These are phyloP conservation scores for Bremia lactucae DNA, from an alignment of 352 stramenopile species.

Conservation along the genomic window DNA sequence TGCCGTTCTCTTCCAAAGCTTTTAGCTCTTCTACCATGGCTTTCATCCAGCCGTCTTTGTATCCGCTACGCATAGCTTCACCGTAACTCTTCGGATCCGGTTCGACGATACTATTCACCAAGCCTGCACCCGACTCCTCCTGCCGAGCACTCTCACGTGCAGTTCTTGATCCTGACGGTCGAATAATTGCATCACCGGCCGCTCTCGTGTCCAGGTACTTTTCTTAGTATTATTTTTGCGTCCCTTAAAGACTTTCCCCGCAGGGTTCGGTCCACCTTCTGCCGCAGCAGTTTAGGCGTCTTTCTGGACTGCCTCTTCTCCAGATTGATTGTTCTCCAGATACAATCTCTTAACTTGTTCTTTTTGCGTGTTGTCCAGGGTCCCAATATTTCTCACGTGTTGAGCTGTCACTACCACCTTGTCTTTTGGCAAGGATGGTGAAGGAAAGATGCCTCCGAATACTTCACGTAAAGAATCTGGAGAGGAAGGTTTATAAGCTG, in stretches of 20 bases:
- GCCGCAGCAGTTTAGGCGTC: too few species aligned
- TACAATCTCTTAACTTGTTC: neutral
- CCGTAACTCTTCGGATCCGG: neutral
- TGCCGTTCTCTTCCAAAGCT: neutral
- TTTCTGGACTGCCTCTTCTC: too few species aligned
- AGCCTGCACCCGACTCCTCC: neutral
- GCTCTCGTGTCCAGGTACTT: neutral
- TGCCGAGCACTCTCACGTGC: neutral
- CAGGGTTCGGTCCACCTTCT: too few species aligned
- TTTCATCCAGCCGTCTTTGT: neutral
- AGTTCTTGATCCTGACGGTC: neutral
- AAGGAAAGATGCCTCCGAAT: too few species aligned
- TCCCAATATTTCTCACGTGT: neutral
- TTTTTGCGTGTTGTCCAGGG: neutral
- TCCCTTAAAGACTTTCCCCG: too few species aligned
- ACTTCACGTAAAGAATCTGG: too few species aligned
- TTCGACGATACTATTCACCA: neutral
- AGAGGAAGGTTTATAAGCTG: too few species aligned
- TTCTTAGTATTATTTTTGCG: neutral
- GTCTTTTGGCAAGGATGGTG: neutral
- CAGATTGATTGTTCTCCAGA: neutral
- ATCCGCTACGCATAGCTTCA: neutral
- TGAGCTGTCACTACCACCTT: neutral
- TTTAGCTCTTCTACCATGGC: neutral
- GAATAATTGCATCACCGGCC: neutral